Conservation (phyloP, 108 stramenopile species). For the Tribonema minus region DNA sequence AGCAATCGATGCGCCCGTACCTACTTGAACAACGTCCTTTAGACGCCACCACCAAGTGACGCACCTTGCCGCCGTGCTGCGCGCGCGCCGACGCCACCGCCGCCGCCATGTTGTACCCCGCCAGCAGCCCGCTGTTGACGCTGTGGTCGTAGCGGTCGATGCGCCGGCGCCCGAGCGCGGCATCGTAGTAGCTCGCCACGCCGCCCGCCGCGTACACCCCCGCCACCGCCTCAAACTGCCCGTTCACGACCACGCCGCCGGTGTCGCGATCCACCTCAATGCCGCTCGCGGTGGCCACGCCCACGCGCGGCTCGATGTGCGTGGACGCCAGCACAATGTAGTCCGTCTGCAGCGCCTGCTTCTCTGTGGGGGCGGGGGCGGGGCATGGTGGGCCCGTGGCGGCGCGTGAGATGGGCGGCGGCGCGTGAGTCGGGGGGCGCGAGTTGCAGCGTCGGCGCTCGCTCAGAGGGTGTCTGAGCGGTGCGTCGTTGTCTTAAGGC, state of each 20-base stretch:
- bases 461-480: too few relatives aligned
- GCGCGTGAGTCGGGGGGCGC: too few relatives aligned
- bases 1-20: constrained; percentile 10
- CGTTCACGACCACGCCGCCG: constrained; percentile 44
- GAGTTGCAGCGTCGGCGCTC: too few relatives aligned
- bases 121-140: constrained; percentile 41
- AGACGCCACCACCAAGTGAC: too few relatives aligned
- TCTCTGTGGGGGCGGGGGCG: too few relatives aligned
- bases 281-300: constrained; percentile 3
- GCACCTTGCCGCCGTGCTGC: background rate
- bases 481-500: too few relatives aligned
- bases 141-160: constrained; percentile 41
- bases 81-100: background rate
- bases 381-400: too few relatives aligned
- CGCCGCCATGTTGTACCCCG: constrained; percentile 34
- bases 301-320: constrained; percentile 31
- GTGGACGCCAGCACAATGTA: constrained; percentile 44
- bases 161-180: constrained; percentile 33
- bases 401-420: too few relatives aligned
- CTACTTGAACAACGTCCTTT: too few relatives aligned
- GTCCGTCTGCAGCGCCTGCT: constrained; percentile 22
- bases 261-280: constrained; percentile 6
- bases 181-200: constrained; percentile 39
- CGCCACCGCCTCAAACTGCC: constrained; percentile 31
- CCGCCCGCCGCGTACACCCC: constrained; percentile 43